Evolutionary conservation across 2,329 filamentous ascomycete species (phyloP).

Genomic region (Fusarium chuoi): DNA sequence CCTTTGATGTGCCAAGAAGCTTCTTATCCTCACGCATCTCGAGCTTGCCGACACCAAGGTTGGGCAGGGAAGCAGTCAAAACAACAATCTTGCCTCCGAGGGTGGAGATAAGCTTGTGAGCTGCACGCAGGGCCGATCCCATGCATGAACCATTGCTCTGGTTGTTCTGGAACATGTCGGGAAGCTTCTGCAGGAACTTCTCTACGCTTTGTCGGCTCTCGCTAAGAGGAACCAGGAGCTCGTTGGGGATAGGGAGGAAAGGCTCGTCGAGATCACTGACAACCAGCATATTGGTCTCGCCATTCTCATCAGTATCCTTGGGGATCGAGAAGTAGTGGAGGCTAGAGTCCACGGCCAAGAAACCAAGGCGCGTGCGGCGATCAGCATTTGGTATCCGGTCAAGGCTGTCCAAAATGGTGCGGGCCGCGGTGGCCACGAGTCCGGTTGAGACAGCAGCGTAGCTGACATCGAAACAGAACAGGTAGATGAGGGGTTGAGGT

Average conservation of each 20-base stretch:
- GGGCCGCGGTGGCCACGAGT: slow-evolving; percentile 88
- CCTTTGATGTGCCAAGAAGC: slow-evolving; percentile 91
- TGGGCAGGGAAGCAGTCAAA: slow-evolving; percentile 88
- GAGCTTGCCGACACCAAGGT: slow-evolving; percentile 87
- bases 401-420: slow-evolving; percentile 93
- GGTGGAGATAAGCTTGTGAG: slow-evolving; percentile 94
- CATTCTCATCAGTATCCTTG: slow-evolving; percentile 84
- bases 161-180: slow-evolving; percentile 96
- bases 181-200: slow-evolving; percentile 87
- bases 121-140: slow-evolving; percentile 91
- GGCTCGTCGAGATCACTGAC: slow-evolving; percentile 96
- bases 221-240: slow-evolving; percentile 87
- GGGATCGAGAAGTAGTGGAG: slow-evolving; percentile 97
- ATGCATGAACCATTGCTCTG: slow-evolving; percentile 91
- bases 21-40: slow-evolving; percentile 98
- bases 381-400: slow-evolving; percentile 99
- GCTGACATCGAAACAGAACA: slow-evolving; percentile 96
- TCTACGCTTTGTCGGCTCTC: slow-evolving; percentile 94
- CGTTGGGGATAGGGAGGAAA: slow-evolving; percentile 92
- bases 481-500: slow-evolving; percentile 92
- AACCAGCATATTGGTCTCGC: slow-evolving; percentile 90
- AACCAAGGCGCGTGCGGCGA: slow-evolving; percentile 89
- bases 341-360: slow-evolving; percentile 93
- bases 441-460: slow-evolving; percentile 90
- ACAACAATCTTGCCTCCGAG: slow-evolving; percentile 96